Base-by-base conservation (phyloP, 208 protist species). In the Naegleria lovaniensis region DNA sequence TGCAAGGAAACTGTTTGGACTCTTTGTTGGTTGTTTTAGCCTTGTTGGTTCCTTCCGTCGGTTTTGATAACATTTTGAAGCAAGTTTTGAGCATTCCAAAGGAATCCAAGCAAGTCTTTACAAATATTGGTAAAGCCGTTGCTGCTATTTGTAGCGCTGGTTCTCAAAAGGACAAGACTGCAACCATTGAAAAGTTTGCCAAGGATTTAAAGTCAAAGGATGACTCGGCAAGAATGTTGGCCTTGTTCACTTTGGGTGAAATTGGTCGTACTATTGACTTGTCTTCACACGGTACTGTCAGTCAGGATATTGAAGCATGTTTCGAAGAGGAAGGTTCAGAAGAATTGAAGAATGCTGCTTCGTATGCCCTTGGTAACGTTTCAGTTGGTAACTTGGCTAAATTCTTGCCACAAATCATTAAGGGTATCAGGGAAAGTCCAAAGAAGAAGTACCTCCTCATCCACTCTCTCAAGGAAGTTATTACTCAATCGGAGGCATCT, bases 361-460 rank as follows among this genome's bases (percentile, higher is more conserved):
- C 94, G 4, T 93, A 94, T 86, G 92, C 94, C 13, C 90, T 95
- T 22, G 95, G 95, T 58, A 91, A 92, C 36, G 90, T 97, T 55
- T 90, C 93, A n/a, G 92, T 95, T 51, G 95, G 95, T 87, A 94
- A 93, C 75, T 41, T 96, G 7, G 19, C 29, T 0, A 25, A 55
- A 15, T 95, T 93, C 90, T 58, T 97, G 52, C 95, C 95, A 55
- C 90, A 92, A 55, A 90, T 97, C 39, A 67, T 97, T 9, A 59
- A 83, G 2, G 40, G 95, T 55, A 96, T 97, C 52, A 22, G 91
- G 16, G 83, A 36, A 11, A 90, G 94, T 40, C 92, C 94, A 51
- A 93, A 94, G 90, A 91, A 90, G n/a, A 93, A 96, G 90, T 97
- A 97, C 87, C 91, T 97, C 0, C 90, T 97, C 1, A 90, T 97